Evolutionary conservation across 805 yeast genomes (phyloP).

Genomic region (Suhomyces xylopsoci): DNA sequence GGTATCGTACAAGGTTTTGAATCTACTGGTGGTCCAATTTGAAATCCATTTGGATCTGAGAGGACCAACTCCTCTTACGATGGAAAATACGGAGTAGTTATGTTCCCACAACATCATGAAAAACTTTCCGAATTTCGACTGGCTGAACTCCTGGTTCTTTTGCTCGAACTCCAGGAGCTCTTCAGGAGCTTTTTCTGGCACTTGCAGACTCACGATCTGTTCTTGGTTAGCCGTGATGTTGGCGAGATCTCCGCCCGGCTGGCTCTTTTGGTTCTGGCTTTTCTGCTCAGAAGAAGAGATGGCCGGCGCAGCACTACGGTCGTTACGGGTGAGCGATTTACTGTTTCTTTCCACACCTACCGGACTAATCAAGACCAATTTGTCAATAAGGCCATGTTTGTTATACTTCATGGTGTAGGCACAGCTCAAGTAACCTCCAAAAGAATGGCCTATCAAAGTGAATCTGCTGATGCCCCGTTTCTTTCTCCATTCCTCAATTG

Average conservation of each 20-base stretch:
- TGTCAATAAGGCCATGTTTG: conserved; percentile 28
- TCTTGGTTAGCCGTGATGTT: conserved; percentile 23
- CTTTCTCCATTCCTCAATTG: conserved; percentile 42
- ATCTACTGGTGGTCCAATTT: conserved; percentile 50
- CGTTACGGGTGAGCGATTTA: conserved; percentile 19
- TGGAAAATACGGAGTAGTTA: conserved; percentile 53
- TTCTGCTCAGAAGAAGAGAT: conserved; percentile 9
- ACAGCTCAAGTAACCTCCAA: conserved; percentile 44
- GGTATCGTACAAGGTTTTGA: conserved; percentile 37
- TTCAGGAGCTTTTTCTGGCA: conserved; percentile 15
- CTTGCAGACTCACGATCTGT: conserved; percentile 23
- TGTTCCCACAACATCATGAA: conserved; percentile 49
- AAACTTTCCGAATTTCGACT: conserved; percentile 16
- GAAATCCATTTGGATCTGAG: conserved; percentile 49
- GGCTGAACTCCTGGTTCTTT: conserved; percentile 9
- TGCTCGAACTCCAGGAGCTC: conserved; percentile 6
- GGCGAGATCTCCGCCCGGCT: conserved; percentile 11
- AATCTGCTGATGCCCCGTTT: conserved; percentile 33
- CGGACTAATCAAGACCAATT: conserved; percentile 41
- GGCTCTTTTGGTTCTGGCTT: conserved; percentile 15
- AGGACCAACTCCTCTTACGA: conserved; percentile 53
- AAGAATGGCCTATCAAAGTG: conserved; percentile 42
- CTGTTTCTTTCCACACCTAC: conserved; percentile 41
- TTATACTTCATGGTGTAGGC: conserved; percentile 43
- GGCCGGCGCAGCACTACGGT: conserved; percentile 2